A percentile compares a stretch with the other conserved stretches of the same genome.
Conservation (phyloP, 345 rosid species). For the Moricandia arvensis region DNA sequence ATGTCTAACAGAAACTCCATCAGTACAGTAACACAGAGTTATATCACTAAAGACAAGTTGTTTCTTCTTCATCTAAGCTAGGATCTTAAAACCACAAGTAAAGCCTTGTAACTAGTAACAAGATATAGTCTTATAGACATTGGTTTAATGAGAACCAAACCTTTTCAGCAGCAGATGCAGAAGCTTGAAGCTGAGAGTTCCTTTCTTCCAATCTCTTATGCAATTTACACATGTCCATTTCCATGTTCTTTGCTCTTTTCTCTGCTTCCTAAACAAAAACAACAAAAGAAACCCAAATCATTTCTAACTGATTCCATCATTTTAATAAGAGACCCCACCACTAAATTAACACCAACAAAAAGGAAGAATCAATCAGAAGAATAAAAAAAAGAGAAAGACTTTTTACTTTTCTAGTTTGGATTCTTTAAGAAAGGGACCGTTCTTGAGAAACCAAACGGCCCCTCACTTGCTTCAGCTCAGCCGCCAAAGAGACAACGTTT, state of each 20-base stretch:
- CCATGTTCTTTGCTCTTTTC: constrained; percentile 62
- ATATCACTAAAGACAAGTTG: not conserved
- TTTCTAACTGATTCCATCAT: not conserved
- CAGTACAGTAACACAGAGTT: not conserved
- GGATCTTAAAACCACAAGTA: not conserved
- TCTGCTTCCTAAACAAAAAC: constrained; percentile 65
- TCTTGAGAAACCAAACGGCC: constrained; percentile 77
- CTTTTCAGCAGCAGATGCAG: constrained; percentile 71
- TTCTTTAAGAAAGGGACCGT: constrained; percentile 64
- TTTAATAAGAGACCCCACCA: constrained; percentile 38
- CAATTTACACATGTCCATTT: constrained; percentile 53
- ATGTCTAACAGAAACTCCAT: too few species aligned
- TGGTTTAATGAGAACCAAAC: constrained; percentile 34
- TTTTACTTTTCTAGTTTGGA: constrained; percentile 60
- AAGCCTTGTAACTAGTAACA: not conserved
- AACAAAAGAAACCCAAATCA: constrained; percentile 16
- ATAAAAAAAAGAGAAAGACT: constrained; percentile 19
- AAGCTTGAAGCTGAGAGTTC: constrained; percentile 60
- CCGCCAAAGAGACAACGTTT: constrained; percentile 81
- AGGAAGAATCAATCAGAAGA: constrained; percentile 4
- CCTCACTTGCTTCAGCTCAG: constrained; percentile 82
- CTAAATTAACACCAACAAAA: not conserved
- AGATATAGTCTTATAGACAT: not conserved
- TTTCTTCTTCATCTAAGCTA: not conserved
- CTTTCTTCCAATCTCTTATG: constrained; percentile 64